phyloP scores from a whole-genome alignment of 331 rosid species.

The Stylosanthes scabra region DNA sequence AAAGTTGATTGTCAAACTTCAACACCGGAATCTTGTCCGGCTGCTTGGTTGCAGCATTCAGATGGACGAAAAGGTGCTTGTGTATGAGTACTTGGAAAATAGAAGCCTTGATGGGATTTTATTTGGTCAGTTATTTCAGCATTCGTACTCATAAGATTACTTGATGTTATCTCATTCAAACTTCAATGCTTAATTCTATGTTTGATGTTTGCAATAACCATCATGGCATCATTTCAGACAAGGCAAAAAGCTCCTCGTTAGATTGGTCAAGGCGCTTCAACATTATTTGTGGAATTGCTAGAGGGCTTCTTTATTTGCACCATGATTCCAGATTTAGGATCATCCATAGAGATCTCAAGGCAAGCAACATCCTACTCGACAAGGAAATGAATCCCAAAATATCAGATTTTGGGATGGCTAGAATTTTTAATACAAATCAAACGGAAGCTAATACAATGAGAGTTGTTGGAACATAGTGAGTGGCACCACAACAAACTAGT shows the following conservation, averaged over 20 bases:
- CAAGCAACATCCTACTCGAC: slow-evolving; percentile 79
- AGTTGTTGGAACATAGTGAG: slow-evolving; percentile 91
- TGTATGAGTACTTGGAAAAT: slow-evolving; percentile 85
- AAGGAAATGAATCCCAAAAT: slow-evolving; percentile 72
- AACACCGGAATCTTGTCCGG: slow-evolving; percentile 83
- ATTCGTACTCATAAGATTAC: background rate
- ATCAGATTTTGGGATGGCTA: slow-evolving; percentile 89
- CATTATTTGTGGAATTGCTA: slow-evolving; percentile 72
- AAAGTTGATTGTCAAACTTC: slow-evolving; percentile 72
- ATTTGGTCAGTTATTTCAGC: slow-evolving; percentile 59
- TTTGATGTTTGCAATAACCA: slow-evolving; percentile 6
- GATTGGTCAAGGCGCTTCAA: slow-evolving; percentile 68
- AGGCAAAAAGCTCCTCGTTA: slow-evolving; percentile 45
- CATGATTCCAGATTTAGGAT: slow-evolving; percentile 78
- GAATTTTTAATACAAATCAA: slow-evolving; percentile 66
- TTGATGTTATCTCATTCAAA: no score
- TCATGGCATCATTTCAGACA: slow-evolving; percentile 43
- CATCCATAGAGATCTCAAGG: slow-evolving; percentile 90
- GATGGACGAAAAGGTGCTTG: slow-evolving; percentile 67
- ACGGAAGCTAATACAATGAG: slow-evolving; percentile 72
- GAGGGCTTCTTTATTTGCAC: slow-evolving; percentile 88
- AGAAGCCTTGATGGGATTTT: slow-evolving; percentile 72
- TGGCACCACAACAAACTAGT: slow-evolving; percentile 9
- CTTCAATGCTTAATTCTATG: slow-evolving; percentile 4
- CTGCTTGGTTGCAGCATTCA: slow-evolving; percentile 78